Evolutionary conservation across 352 stramenopile genomes (phyloP), one percentile per base, ranked within the genome.

Genomic region (Phytophthora tubulina): DNA sequence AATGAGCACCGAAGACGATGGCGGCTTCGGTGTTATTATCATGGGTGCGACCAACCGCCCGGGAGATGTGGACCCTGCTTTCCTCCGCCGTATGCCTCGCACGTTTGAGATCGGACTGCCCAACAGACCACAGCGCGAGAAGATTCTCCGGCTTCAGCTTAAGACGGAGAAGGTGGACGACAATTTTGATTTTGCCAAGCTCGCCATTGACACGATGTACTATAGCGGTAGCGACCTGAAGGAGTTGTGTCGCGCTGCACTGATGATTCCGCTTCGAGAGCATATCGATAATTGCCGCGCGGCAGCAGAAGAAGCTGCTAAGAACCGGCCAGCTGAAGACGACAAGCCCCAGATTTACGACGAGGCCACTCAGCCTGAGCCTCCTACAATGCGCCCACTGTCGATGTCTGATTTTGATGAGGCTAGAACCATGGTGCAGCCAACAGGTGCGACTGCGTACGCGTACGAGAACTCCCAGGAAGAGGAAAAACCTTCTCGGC

Each of bases 161-260:
- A 83, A 91, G 55, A 97, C 91, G 38, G 96, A 99, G 72, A 63
- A 45, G 4, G 45, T 99, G 6, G 85, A 84, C 15, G 31, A 72
- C 6, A 67, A 81, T 64, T 93, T 98, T 48, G 76, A 97, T 74
- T 91, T 98, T 55, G 63, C 58, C 15, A 77, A 91, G 52, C 72
- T 99, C 21, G 92, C 92, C 17, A 79, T 88, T 45, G 80, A 92
- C 49, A 99, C 95, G 0, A 81, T 91, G 30, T 91, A 97, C 59
- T 99, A 98, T 79, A 99, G 96, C 44, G 97, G 97, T 38, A 99
- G 95, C 59, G 97, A 99, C 74, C 77, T 99, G 31, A 97, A 97
- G 74, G 90, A 97, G 64, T 73, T 97, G 52, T 97, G 90, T 79
- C 86, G 89, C 27, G 90, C 90, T 15, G 89, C 90, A 11, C 77